Evolutionary conservation across 352 stramenopile genomes (phyloP), one percentile per base, ranked within the genome.

Genomic region (Hyaloperonospora arabidopsidis): DNA sequence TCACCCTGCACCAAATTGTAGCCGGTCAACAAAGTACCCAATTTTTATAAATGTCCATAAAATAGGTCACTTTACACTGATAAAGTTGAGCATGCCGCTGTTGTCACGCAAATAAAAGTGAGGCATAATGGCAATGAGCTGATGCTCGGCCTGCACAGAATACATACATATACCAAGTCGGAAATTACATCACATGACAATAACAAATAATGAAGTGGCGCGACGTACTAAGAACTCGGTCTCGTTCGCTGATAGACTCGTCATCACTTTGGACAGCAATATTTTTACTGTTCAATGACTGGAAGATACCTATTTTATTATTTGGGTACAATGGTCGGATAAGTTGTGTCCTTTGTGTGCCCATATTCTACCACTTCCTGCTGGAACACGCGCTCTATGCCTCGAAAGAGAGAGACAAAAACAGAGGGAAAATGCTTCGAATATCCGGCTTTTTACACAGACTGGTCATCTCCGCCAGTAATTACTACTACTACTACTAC

Each of bases 31-130:
- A 56, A 14, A 28, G 32, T 46, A 18, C 39, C 39, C 15, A 51
- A n/a, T n/a, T n/a, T 59, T 59, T 57, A 40, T 1, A 45, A 41
- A 28, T 17, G 12, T 44, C 35, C 35, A 41, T 41, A 21, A 12
- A 35, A 50, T 2, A 50, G 62, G 40, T 57, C 36, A n/a, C 61
- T 29, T 32, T 59, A 88, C 82, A 52, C 80, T 60, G 39, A 93
- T 89, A 22, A 90, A 85, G 60, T 93, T 86, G 52, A 93, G 75
- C 64, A 86, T 61, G 59, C 68, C 81, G 48, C 67, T 70, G 53
- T 90, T 89, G 36, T 89, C 83, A 35, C 74, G 73, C 23, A 93
- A 69, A 48, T 87, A 70, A 54, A 95, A 95, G 57, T 91, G 78
- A 43, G 86, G 86, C 53, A 95, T 70, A 50, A 95, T 88, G 19